Conservation (phyloP, 2,329 filamentous ascomycete species). For the Aspergillus quadricinctus region DNA sequence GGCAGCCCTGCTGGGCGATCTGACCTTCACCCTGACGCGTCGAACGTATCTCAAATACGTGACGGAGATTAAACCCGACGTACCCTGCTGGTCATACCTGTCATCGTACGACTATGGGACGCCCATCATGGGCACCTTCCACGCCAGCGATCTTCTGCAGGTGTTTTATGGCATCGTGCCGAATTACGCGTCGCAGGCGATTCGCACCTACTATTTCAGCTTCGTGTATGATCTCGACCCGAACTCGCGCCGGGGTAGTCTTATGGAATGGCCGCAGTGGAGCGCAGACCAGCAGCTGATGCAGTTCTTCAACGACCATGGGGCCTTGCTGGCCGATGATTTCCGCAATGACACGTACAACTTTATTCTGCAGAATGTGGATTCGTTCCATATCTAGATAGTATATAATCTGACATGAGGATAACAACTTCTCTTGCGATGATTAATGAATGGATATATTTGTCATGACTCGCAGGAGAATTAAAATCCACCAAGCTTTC, state of each 20-base stretch:
- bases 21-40: slow-evolving; percentile 69
- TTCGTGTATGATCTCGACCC: slow-evolving; percentile 70
- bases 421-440: not conserved
- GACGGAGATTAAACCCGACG: slow-evolving; percentile 47
- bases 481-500: no score
- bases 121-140: slow-evolving; percentile 71
- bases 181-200: slow-evolving; percentile 57
- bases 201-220: slow-evolving; percentile 66
- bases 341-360: slow-evolving; percentile 46
- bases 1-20: slow-evolving; percentile 69
- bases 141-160: slow-evolving; percentile 65
- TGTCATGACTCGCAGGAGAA: no score
- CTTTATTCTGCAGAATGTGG: slow-evolving; percentile 30
- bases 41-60: slow-evolving; percentile 57
- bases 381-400: slow-evolving; percentile 22
- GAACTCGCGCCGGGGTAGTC: slow-evolving; percentile 50
- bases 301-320: slow-evolving; percentile 41
- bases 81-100: slow-evolving; percentile 72
- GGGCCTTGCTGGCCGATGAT: slow-evolving; percentile 43
- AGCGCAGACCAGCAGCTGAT: slow-evolving; percentile 47
- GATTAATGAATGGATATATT: not conserved
- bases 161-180: slow-evolving; percentile 63
- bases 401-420: not conserved
- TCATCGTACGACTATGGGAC: slow-evolving; percentile 67
- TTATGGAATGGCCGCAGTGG: slow-evolving; percentile 54